Evolutionary conservation across 2,329 filamentous ascomycete genomes (phyloP), one percentile per base, ranked within the genome.

Genomic region (Lachnellula hyalina): DNA sequence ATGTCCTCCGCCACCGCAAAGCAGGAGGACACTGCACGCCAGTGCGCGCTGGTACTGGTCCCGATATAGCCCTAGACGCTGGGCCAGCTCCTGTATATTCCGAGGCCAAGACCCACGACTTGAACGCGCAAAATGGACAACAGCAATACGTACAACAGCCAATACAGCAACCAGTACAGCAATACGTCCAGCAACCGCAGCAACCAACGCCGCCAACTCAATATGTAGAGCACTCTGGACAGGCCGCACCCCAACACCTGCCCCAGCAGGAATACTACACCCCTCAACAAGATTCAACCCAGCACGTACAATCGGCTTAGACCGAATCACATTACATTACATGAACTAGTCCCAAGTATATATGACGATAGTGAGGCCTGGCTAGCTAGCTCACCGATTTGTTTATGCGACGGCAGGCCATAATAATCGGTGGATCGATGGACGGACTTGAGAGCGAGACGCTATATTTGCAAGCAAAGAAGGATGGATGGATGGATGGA

Each of bases 1-100:
- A 50, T 8, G 49, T 64, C 32, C 54, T 54, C 34, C 52, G 56
- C 17, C 59, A 63, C 49, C 58, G 59, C 28, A 52, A 52, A 15
- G 55, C 52, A 7, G 57, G 61, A 9, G 58, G 61, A 1, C 54
- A 61, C 25, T 58, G 57, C 52, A 54, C 48, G 21, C 49, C 36
- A 38, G 25, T 21, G 23, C 17, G 19, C 6, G 12, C 34, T 15
- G 44, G 21, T 36, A 17, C 44, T 42, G 17, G 34, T 40, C 42
- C 44, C 21, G 32, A 42, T 17, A 21, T 23, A n/a, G 19, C 41
- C 19, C 41, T 21, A 17, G 38, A 40, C n/a, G n/a, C 15, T n/a
- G 38, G 15, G 8, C 5, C 38, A 44, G 41, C 41, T 25, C 41
- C 41, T 12, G 41, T 44, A 2, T 44, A 44, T 21, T 5, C 41